Base-by-base conservation (phyloP, 129 eudicot genomes). In the Flaveria linearis region DNA sequence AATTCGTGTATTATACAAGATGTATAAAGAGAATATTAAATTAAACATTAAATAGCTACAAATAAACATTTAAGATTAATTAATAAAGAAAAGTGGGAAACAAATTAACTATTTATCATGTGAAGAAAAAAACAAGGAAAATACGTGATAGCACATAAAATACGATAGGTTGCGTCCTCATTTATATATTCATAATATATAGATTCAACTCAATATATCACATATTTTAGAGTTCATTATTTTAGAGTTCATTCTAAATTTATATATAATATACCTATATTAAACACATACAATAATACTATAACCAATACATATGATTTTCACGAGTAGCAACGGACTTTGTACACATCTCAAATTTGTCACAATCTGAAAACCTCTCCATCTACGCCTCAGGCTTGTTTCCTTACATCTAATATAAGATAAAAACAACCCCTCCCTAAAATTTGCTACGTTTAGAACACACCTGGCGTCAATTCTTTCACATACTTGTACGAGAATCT, bases 401-500 rank as follows among this genome's bases (percentile, higher is more conserved):
- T 61, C 12, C 1, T 25, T 1, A 28, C 6, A 63, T 46, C 22
- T 15, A 28, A 28, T 63, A 63, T 16, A 7, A 30, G 20, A 30
- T 13, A 14, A 15, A 26, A 71, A 45, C 50, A 3, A 45, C 3
- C 3, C 3, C 50, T 45, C 13, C 13, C 53, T 2, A 3, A 49
- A 1, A 6, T 55, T 41, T 18, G 1, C 7, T 25, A 39, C 9
- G 2, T 56, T 77, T 45, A 18, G 20, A 69, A 57, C 69, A 77
- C 23, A 23, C 76, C 3, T 52, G 26, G 6, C 9, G 7, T 45
- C 3, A 39, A 57, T 78, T 47, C 28, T 58, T 9, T 43, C 50
- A 46, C 65, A 79, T 20, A n/a, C 5, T 47, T 63, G 10, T 57
- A 13, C 3, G 10, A 30, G 76, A 12, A 78, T 68, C 67, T 57